phyloP scores from a whole-genome alignment of 306 rosid species.

The Acmispon strigosus region DNA sequence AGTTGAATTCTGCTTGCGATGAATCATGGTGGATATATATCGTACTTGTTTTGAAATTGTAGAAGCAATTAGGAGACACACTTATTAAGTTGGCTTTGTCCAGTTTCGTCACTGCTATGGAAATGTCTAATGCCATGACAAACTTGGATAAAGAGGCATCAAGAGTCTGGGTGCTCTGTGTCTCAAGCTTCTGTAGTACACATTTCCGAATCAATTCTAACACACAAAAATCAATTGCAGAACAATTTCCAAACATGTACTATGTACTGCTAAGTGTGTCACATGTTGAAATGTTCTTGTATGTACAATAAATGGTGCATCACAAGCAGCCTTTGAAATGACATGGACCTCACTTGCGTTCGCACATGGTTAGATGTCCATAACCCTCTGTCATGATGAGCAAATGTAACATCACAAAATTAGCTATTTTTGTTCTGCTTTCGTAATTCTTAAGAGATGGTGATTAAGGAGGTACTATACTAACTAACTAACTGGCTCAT shows the following conservation, averaged over 20 bases:
- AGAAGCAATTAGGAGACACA: conserved; percentile 12
- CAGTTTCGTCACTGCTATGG: not conserved
- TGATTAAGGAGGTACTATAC: not conserved
- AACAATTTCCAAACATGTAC: no score
- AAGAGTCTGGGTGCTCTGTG: conserved; percentile 26
- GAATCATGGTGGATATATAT: not conserved
- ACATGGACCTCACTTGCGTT: not conserved
- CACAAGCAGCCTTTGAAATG: conserved; percentile 10
- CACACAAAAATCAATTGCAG: no score
- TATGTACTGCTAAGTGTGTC: no score
- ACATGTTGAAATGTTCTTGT: no score
- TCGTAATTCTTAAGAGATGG: not conserved
- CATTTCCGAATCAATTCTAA: no score
- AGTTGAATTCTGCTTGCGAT: not conserved
- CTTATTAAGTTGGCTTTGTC: conserved; percentile 26
- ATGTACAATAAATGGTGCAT: not conserved
- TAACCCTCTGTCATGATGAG: not conserved
- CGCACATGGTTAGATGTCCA: conserved; percentile 21
- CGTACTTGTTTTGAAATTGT: not conserved
- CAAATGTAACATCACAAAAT: not conserved
- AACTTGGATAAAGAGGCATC: conserved; percentile 24
- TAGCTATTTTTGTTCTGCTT: conserved; percentile 5
- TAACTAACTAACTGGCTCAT: not conserved
- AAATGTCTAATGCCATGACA: conserved; percentile 7
- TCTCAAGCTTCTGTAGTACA: not conserved